Conservation (phyloP, 163 green algal genomes). For the Trebouxiophyceae sp. region DNA sequence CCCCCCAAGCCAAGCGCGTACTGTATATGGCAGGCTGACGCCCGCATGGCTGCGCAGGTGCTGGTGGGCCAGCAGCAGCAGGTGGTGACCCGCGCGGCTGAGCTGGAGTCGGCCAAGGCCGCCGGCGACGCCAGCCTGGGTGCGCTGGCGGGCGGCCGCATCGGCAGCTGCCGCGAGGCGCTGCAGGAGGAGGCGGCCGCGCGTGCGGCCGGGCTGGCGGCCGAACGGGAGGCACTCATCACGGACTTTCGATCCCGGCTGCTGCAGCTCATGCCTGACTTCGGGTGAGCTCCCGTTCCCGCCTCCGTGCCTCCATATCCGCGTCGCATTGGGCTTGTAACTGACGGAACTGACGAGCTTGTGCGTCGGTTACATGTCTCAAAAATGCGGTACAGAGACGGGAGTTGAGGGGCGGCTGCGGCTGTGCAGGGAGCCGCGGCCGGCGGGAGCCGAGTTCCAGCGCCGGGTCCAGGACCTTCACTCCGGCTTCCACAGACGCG, state of each 20-base stretch:
- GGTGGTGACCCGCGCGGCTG: conserved; percentile 38
- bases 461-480: no score
- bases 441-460: no score
- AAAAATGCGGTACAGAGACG: no score
- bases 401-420: no score
- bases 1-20: no score
- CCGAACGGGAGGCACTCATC: conserved; percentile 31
- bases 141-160: neutral
- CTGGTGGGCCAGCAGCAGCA: conserved; percentile 60
- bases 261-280: conserved; percentile 3
- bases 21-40: no score
- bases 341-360: neutral
- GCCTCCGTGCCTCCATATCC: no score
- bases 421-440: no score
- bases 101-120: conserved; percentile 24
- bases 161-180: neutral
- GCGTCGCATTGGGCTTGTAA: neutral
- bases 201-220: neutral
- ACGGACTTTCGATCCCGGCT: conserved; percentile 26
- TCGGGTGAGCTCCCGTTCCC: neutral
- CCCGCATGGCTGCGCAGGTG: conserved; percentile 40
- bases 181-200: conserved; percentile 3
- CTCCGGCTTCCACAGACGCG: no score
- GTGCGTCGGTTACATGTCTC: no score
- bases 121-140: neutral